These are phyloP conservation scores for Theobroma cacao DNA, from an alignment of 345 rosid species.

Conservation along the genomic window DNA sequence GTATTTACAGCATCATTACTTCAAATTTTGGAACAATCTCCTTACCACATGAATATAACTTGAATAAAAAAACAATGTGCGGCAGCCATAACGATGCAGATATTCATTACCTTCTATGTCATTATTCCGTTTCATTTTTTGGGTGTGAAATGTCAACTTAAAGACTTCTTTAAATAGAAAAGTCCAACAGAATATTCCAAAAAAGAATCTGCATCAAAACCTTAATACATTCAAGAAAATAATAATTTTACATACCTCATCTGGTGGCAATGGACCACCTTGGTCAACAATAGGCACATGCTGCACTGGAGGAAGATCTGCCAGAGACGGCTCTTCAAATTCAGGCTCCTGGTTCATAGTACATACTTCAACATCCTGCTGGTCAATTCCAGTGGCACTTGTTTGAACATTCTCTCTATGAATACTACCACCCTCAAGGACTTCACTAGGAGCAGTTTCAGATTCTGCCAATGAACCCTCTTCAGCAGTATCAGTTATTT, in stretches of 20 bases:
- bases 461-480: constrained; percentile 19
- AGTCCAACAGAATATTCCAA: not conserved
- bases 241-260: constrained; percentile 16
- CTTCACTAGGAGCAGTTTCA: constrained; percentile 21
- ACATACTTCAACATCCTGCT: constrained; percentile 8
- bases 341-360: constrained; percentile 2
- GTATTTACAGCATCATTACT: not conserved
- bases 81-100: not conserved
- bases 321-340: constrained; percentile 8
- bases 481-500: constrained; percentile 17
- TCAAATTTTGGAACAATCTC: not conserved
- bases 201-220: not conserved
- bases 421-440: constrained; percentile 14
- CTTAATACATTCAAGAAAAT: not conserved
- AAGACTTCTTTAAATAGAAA: not conserved
- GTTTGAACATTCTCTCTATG: constrained; percentile 11
- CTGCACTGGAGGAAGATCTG: constrained; percentile 9
- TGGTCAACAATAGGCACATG: not conserved
- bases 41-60: not conserved
- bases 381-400: constrained; percentile 3
- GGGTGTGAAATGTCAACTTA: not conserved
- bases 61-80: not conserved
- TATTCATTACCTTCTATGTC: not conserved
- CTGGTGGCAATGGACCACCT: constrained; percentile 6
- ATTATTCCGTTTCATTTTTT: not conserved